These are phyloP conservation scores for Pythium oligandrum DNA, from an alignment of 352 stramenopile genomes.

Conservation along the genomic window DNA sequence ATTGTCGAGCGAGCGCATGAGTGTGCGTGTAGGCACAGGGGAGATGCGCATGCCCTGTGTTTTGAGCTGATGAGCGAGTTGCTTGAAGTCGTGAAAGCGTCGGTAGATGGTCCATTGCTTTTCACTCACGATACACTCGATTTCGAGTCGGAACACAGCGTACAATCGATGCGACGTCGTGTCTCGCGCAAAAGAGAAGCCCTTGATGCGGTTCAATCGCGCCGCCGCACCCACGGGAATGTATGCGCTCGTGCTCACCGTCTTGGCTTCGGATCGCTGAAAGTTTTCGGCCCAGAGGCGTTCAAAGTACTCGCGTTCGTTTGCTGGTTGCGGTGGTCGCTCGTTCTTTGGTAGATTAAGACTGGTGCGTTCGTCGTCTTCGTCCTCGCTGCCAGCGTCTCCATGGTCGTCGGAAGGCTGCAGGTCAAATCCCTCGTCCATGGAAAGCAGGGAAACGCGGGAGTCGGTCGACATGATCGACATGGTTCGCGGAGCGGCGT, in stretches of 20 bases:
- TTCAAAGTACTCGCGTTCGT: conserved; percentile 83
- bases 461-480: conserved; percentile 67
- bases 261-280: conserved; percentile 67
- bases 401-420: conserved; percentile 9
- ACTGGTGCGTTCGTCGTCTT: conserved; percentile 15
- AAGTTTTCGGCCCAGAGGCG: conserved; percentile 80
- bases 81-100: conserved; percentile 83
- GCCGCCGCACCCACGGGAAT: conserved; percentile 61
- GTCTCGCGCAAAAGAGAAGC: conserved; percentile 72
- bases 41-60: conserved; percentile 66
- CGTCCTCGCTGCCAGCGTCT: conserved; percentile 22
- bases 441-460: conserved; percentile 43
- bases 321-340: conserved; percentile 58
- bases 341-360: conserved; percentile 61
- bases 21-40: conserved; percentile 67
- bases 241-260: conserved; percentile 60
- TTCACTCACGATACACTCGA: conserved; percentile 81
- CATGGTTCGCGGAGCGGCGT: conserved; percentile 33
- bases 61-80: conserved; percentile 79
- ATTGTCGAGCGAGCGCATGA: conserved; percentile 78
- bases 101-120: conserved; percentile 87
- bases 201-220: conserved; percentile 75
- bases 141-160: conserved; percentile 76
- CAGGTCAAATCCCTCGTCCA: conserved; percentile 59
- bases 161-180: conserved; percentile 65